A percentile compares a stretch with the other conserved stretches of the same genome.
These are phyloP conservation scores for Wakefieldia striispora DNA, from an alignment of 768 basidiomycete genomes.

Conservation along the genomic window DNA sequence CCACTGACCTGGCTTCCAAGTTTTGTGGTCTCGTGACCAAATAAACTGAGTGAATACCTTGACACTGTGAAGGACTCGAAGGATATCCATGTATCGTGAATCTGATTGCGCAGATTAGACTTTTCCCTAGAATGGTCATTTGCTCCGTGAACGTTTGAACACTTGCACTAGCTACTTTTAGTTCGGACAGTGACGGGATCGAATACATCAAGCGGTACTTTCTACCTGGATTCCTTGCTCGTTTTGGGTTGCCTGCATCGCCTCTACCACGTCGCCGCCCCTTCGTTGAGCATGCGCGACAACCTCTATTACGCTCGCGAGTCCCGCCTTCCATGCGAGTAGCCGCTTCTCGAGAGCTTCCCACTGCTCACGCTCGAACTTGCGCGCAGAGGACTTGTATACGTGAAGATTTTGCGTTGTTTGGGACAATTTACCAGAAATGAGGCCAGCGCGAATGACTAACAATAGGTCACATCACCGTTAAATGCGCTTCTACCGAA, in stretches of 20 bases:
- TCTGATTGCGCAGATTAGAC: too few species aligned
- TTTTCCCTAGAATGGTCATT: too few species aligned
- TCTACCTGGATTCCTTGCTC: conserved; percentile 25
- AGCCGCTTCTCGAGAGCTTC: conserved; percentile 70
- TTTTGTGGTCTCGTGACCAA: too few species aligned
- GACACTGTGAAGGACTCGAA: too few species aligned
- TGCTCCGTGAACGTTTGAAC: too few species aligned
- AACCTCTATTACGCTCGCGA: conserved; percentile 68
- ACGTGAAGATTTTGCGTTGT: conserved; percentile 70
- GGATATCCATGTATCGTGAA: too few species aligned
- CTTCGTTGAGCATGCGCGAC: conserved; percentile 54
- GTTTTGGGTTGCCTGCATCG: conserved; percentile 19
- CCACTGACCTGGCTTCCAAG: too few species aligned
- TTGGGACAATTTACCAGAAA: conserved; percentile 84
- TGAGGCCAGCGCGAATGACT: conserved; percentile 80
- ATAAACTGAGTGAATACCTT: too few species aligned
- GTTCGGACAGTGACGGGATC: background rate
- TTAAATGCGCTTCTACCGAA: background rate
- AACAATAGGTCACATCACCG: background rate
- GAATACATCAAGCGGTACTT: conserved; percentile 15
- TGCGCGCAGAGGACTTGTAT: conserved; percentile 68
- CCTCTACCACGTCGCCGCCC: conserved; percentile 22
- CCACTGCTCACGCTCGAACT: conserved; percentile 81
- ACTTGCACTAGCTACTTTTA: background rate
- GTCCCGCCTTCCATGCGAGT: conserved; percentile 72